Conservation (phyloP, 225 moss, liverwort and hornwort genomes). For the Takakia lepidozioides region DNA sequence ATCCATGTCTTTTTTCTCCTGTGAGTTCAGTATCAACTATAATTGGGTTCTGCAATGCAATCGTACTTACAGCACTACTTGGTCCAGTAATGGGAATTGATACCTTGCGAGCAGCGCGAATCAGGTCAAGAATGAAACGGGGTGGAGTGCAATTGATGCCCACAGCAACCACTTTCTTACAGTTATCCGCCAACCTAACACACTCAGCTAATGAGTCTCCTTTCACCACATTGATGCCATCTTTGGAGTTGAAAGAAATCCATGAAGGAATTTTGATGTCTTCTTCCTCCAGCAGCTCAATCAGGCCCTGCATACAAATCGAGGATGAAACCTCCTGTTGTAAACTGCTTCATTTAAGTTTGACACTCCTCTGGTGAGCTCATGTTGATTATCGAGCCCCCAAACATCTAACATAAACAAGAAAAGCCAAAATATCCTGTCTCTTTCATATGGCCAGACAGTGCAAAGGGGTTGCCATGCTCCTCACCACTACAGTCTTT, state of each 20-base stretch:
- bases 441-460: not conserved
- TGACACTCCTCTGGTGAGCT: too few species aligned
- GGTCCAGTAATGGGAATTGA: too few species aligned
- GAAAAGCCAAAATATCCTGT: too few species aligned
- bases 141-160: slow-evolving; percentile 98
- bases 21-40: too few species aligned
- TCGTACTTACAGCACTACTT: too few species aligned
- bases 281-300: slow-evolving; percentile 83
- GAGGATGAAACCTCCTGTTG: too few species aligned
- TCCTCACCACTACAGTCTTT: too few species aligned
- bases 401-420: too few species aligned
- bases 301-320: slow-evolving; percentile 66
- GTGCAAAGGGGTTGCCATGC: not conserved
- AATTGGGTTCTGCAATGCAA: too few species aligned
- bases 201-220: slow-evolving; percentile 75
- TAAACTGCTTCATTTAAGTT: too few species aligned
- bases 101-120: slow-evolving; percentile 67
- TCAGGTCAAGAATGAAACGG: slow-evolving; percentile 65
- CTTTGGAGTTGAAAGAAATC: slow-evolving; percentile 87
- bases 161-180: slow-evolving; percentile 64
- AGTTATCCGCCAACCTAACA: slow-evolving; percentile 57
- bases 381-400: too few species aligned
- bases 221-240: slow-evolving; percentile 77
- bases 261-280: slow-evolving; percentile 61
- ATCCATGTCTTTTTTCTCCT: too few species aligned